Conservation (phyloP, 1,284 basidiomycete species). For the Polyporus tsugae region DNA sequence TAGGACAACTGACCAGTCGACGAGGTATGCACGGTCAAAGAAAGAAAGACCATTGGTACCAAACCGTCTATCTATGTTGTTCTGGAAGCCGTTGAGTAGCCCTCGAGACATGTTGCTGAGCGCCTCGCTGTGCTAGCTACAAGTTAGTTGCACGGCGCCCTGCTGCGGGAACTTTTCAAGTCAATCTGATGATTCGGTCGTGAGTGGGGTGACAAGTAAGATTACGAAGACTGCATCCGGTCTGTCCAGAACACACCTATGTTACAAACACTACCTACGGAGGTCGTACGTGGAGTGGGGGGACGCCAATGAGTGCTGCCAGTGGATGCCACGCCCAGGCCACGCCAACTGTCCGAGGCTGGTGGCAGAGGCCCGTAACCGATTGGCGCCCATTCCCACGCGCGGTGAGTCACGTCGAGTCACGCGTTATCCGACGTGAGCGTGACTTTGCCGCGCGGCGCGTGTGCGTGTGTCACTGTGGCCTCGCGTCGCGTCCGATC, state of each 20-base stretch:
- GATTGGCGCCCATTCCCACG: not conserved
- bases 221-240: not conserved
- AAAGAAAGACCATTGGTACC: slow-evolving; percentile 54
- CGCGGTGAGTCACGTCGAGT: slow-evolving; percentile 30
- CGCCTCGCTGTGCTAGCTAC: not conserved
- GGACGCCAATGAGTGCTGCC: not conserved
- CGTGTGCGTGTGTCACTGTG: slow-evolving; percentile 8
- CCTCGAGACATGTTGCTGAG: not conserved
- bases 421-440: slow-evolving; percentile 36
- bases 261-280: not conserved
- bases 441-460: slow-evolving; percentile 27
- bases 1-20: slow-evolving; percentile 44
- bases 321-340: no score
- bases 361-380: not conserved
- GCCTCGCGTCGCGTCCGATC: slow-evolving; percentile 30
- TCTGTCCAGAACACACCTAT: not conserved
- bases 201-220: not conserved
- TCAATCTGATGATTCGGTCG: not conserved
- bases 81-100: not conserved
- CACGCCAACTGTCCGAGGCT: not conserved
- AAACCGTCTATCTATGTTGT: slow-evolving; percentile 22
- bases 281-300: not conserved
- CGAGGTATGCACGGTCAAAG: slow-evolving; percentile 48
- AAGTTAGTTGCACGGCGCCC: not conserved
- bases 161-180: not conserved